A percentile compares a stretch with the other conserved stretches of the same genome.
Evolutionary conservation across 2,329 filamentous ascomycete species (phyloP).

Genomic region (Neofusicoccum sp.): DNA sequence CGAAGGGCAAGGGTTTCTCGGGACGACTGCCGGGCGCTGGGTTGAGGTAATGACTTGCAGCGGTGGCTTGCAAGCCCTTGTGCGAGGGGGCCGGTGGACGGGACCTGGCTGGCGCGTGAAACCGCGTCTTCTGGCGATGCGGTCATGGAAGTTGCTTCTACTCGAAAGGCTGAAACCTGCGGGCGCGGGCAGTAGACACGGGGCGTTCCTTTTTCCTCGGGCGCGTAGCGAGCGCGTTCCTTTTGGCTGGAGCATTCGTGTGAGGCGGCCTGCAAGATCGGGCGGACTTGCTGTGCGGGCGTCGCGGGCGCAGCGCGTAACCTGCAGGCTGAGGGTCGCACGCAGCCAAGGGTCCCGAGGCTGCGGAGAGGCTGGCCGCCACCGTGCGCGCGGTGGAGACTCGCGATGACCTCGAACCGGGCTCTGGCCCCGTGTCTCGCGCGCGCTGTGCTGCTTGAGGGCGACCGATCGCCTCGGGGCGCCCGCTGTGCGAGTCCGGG

Average conservation of each 20-base stretch:
- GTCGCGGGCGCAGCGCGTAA: constrained; percentile 7
- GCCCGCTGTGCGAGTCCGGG: constrained; percentile 8
- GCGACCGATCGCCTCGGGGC: constrained; percentile 13
- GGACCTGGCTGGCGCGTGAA: constrained; percentile 12
- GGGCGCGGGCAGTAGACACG: not conserved
- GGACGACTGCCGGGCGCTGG: constrained; percentile 36
- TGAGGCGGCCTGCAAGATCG: constrained; percentile 18
- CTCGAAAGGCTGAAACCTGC: constrained; percentile 19
- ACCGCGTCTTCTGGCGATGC: constrained; percentile 1
- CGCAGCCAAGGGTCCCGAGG: constrained; percentile 13
- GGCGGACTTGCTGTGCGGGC: constrained; percentile 5
- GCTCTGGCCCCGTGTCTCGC: constrained; percentile 12
- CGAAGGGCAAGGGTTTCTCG: constrained; percentile 38
- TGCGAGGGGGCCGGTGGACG: constrained; percentile 16
- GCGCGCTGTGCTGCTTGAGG: constrained; percentile 12
- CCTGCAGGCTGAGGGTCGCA: constrained; percentile 9
- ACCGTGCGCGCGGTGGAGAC: not conserved
- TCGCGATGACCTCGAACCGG: constrained; percentile 17
- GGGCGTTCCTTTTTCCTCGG: constrained; percentile 16
- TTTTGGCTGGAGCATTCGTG: constrained; percentile 13
- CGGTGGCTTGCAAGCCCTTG: constrained; percentile 27
- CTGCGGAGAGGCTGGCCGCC: constrained; percentile 10
- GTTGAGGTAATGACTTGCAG: constrained; percentile 42
- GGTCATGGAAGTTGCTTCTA: constrained; percentile 15
- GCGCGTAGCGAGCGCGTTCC: constrained; percentile 13